phyloP scores from a whole-genome alignment of 2,329 filamentous ascomycete species.

The Zopfia rhizophila region DNA sequence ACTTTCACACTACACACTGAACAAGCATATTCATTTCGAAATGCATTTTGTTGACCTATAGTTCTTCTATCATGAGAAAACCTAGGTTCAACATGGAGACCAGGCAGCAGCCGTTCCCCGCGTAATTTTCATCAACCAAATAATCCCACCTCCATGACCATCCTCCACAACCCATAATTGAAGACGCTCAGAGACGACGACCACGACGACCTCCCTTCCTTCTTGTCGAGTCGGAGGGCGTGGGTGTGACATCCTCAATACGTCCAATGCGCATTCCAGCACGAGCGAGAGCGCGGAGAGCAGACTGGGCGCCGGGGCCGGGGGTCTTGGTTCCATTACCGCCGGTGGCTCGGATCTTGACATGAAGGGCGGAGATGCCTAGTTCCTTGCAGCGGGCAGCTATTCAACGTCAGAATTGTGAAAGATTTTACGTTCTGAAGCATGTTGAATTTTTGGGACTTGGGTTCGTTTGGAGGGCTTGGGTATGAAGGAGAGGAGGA shows the following conservation, averaged over 20 bases:
- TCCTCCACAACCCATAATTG: slow-evolving; percentile 50
- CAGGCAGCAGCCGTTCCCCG: slow-evolving; percentile 53
- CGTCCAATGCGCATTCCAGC: slow-evolving; percentile 99
- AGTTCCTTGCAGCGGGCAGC: slow-evolving; percentile 89
- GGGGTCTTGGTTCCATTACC: slow-evolving; percentile 99
- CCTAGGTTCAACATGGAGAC: slow-evolving; percentile 54
- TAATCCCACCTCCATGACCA: slow-evolving; percentile 48
- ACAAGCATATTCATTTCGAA: too few relatives aligned
- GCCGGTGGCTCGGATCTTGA: slow-evolving; percentile 99
- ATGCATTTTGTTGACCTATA: too few relatives aligned
- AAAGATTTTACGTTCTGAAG: too few relatives aligned
- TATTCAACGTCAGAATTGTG: slow-evolving; percentile 52
- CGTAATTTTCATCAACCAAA: slow-evolving; percentile 50
- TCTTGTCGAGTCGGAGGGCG: slow-evolving; percentile 98
- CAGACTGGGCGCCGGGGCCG: slow-evolving; percentile 98
- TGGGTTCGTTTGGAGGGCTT: too few relatives aligned
- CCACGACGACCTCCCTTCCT: slow-evolving; percentile 99
- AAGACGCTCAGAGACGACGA: slow-evolving; percentile 92
- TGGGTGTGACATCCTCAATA: slow-evolving; percentile 99
- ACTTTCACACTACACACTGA: too few relatives aligned
- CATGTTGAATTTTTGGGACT: too few relatives aligned
- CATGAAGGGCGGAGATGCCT: slow-evolving; percentile 95
- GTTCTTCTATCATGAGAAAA: too few relatives aligned
- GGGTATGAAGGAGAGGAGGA: too few relatives aligned
- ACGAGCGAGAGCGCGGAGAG: slow-evolving; percentile 97